phyloP scores from a whole-genome alignment of 2,329 filamentous ascomycete genomes.

The Kalaharituber pfeilii region DNA sequence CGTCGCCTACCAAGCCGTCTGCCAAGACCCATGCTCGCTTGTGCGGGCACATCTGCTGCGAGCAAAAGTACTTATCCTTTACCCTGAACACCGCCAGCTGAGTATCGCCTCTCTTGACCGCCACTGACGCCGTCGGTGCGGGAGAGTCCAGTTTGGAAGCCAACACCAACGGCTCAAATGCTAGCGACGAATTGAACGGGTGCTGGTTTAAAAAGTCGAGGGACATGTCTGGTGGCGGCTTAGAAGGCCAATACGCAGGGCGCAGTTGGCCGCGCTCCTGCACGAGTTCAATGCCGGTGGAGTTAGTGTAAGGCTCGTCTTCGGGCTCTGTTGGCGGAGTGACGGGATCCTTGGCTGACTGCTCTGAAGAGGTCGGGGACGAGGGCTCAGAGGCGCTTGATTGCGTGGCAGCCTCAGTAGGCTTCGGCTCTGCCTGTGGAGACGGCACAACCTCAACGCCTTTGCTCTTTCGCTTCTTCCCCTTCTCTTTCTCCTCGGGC shows the following conservation, averaged over 20 bases:
- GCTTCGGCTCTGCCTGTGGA: too few relatives aligned
- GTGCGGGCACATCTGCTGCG: slow-evolving; percentile 90
- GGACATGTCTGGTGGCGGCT: neutral
- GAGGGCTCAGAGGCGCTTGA: neutral
- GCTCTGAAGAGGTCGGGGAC: too few relatives aligned
- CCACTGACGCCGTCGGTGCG: slow-evolving; percentile 52
- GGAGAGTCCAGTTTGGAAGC: slow-evolving; percentile 50
- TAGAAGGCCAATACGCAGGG: slow-evolving; percentile 54
- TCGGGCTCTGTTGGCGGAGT: neutral
- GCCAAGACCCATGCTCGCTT: slow-evolving; percentile 79
- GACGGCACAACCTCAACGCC: too few relatives aligned
- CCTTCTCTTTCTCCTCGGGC: slow-evolving; percentile 59
- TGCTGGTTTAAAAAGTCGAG: too few relatives aligned
- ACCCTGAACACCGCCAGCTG: slow-evolving; percentile 79
- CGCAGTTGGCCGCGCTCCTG: slow-evolving; percentile 54
- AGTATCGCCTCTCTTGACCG: slow-evolving; percentile 71
- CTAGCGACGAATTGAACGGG: slow-evolving; percentile 30
- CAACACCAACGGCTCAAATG: slow-evolving; percentile 67
- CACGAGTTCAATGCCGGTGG: slow-evolving; percentile 43
- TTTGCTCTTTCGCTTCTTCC: slow-evolving; percentile 44
- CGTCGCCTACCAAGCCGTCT: slow-evolving; percentile 64
- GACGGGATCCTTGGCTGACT: too few relatives aligned
- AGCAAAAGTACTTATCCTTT: slow-evolving; percentile 52
- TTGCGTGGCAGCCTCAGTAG: too few relatives aligned
- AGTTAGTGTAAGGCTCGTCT: neutral